Base-by-base conservation (phyloP, 2,329 filamentous ascomycete genomes). In the Aspergillus amoenus region DNA sequence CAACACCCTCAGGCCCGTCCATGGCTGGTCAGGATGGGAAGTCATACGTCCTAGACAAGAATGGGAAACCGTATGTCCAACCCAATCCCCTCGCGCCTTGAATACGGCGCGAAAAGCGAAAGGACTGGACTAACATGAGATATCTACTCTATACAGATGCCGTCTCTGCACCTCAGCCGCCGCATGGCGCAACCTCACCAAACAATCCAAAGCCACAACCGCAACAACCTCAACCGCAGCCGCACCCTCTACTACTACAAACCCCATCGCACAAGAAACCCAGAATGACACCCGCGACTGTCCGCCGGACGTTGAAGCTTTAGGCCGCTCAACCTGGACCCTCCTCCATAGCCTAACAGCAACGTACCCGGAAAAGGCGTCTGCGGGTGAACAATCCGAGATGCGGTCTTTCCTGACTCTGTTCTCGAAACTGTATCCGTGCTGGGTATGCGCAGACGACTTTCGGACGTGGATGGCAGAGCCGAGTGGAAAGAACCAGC, bases 371-470 rank as follows among this genome's bases (percentile, higher is more conserved):
- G 79, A 82, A 7, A 75, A 72, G 7, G 91, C 94, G 0, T 84
- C 87, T 0, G 73, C 79, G 1, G 74, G 79, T 9, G 85, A 96
- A 66, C 91, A 97, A 71, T 78, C 79, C 30, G 89, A 97, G 66
- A 88, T 95, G 65, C 81, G 81, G 55, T 82, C 84, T 51, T 97
- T 99, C 76, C 82, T 99, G 66, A 78, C 80, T 22, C 81, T 92
- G 2, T 96, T 99, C 73, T 87, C 90, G 24, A 89, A 88, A 64
- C 76, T 97, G 18, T 99, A 99, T 70, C 94, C 94, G 4, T 99
- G 94, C 79, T 96, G 93, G 91, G 84, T 89, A 3, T 99, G 94
- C 75, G 94, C 93, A 34, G 89, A 93, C 59, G 93, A 97, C 71
- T 97, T 99, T 73, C 88, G 88, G 73, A 73, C 73, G 0, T 97